Percentiles rank a stretch among this genome's conserved stretches.
Conservation (phyloP, 2,329 filamentous ascomycete genomes). For the Penicillium palitans region DNA sequence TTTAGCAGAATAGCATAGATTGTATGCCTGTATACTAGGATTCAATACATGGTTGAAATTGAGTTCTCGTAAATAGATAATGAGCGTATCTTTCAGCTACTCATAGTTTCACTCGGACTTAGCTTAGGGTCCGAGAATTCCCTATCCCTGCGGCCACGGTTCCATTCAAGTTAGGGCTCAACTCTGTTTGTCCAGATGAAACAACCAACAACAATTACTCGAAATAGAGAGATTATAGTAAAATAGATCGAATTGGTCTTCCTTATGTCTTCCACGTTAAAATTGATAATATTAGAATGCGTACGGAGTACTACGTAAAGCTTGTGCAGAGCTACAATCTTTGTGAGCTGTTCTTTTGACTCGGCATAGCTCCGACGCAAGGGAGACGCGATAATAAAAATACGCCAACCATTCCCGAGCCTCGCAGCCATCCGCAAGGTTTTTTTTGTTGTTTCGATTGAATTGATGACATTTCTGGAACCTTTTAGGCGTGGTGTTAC, state of each 20-base stretch:
- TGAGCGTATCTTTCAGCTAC: background rate
- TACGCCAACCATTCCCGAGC: constrained; percentile 14
- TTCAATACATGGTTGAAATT: background rate
- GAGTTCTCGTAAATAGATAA: background rate
- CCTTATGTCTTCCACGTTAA: background rate
- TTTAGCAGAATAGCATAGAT: background rate
- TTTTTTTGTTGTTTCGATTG: background rate
- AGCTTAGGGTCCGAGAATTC: background rate
- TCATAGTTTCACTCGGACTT: background rate
- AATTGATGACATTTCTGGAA: constrained; percentile 1
- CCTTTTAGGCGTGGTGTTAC: background rate
- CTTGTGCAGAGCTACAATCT: background rate
- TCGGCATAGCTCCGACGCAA: constrained; percentile 28
- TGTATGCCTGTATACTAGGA: background rate
- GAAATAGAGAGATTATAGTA: background rate
- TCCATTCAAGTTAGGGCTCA: background rate
- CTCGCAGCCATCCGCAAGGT: constrained; percentile 18
- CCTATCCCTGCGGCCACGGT: background rate
- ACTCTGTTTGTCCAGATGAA: background rate
- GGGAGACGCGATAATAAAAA: constrained; percentile 15
- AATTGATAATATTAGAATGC: constrained; percentile 6
- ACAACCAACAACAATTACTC: background rate
- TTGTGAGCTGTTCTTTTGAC: constrained; percentile 13
- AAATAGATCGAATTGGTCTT: background rate
- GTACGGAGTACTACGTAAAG: background rate